Evolutionary conservation across 2,329 filamentous ascomycete species (phyloP).

Genomic region (Plectosphaerella cucumerina): DNA sequence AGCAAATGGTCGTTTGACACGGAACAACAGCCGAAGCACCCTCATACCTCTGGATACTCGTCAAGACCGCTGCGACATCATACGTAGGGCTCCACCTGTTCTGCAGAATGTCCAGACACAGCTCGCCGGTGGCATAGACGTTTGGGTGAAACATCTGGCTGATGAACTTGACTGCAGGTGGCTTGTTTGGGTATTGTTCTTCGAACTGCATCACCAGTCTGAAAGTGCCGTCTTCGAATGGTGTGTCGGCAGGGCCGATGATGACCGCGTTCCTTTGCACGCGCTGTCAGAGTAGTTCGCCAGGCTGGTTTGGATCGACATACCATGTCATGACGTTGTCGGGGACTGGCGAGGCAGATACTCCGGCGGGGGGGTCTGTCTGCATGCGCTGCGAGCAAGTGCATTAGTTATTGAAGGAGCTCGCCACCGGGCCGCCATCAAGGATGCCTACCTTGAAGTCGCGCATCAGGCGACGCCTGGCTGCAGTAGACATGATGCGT

Average conservation of each 20-base stretch:
- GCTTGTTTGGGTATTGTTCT: constrained; percentile 98
- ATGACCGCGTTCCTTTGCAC: constrained; percentile 93
- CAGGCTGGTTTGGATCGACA: constrained; percentile 17
- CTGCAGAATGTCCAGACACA: constrained; percentile 94
- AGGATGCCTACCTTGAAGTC: constrained; percentile 88
- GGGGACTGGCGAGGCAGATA: constrained; percentile 91
- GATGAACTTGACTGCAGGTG: constrained; percentile 96
- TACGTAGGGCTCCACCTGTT: constrained; percentile 99
- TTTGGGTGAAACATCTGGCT: constrained; percentile 99
- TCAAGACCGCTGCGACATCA: constrained; percentile 94
- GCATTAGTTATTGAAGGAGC: constrained; percentile 5
- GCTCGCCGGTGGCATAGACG: constrained; percentile 93
- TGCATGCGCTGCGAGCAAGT: constrained; percentile 79
- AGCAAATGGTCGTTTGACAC: background rate
- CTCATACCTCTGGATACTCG: constrained; percentile 87
- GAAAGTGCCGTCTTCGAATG: constrained; percentile 98
- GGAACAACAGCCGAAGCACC: background rate
- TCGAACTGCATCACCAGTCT: constrained; percentile 98
- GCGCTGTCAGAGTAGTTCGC: constrained; percentile 5
- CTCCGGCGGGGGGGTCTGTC: constrained; percentile 93
- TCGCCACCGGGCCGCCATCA: constrained; percentile 5
- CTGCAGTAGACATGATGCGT: constrained; percentile 74
- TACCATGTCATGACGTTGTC: constrained; percentile 98
- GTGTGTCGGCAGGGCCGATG: constrained; percentile 92
- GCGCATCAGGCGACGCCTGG: constrained; percentile 93